Evolutionary conservation across 1,139 yeast genomes (phyloP).

Genomic region (Debaryomyces psychrophilus): DNA sequence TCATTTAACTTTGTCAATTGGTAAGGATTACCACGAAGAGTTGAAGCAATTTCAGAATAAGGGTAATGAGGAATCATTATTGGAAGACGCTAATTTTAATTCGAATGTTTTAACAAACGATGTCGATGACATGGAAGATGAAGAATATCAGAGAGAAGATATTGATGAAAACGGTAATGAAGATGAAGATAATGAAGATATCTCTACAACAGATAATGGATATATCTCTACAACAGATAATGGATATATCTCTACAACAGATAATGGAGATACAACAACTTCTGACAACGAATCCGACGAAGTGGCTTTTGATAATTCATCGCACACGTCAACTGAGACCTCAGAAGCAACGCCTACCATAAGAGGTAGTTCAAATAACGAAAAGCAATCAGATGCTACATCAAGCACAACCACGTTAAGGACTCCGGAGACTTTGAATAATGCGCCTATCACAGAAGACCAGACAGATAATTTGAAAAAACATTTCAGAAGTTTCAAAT

Average conservation of each 20-base stretch:
- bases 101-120: conserved; percentile 45
- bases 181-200: conserved; percentile 25
- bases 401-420: conserved; percentile 17
- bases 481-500: conserved; percentile 45
- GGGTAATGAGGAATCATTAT: conserved; percentile 24
- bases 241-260: conserved; percentile 19
- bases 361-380: conserved; percentile 14
- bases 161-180: conserved; percentile 41
- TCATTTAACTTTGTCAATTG: conserved; percentile 52
- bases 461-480: conserved; percentile 42
- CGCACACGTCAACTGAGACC: conserved; percentile 16
- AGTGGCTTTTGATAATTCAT: conserved; percentile 16
- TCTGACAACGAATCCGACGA: conserved; percentile 13
- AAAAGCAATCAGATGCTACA: conserved; percentile 14
- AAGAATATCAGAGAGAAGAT: conserved; percentile 45
- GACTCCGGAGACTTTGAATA: conserved; percentile 35
- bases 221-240: conserved; percentile 10
- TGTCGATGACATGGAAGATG: conserved; percentile 50
- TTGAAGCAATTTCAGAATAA: conserved; percentile 38
- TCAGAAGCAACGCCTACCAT: conserved; percentile 19
- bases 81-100: conserved; percentile 16
- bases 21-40: conserved; percentile 45
- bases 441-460: conserved; percentile 44
- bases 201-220: conserved; percentile 23
- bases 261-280: conserved; percentile 19